Evolutionary conservation across 2,329 filamentous ascomycete genomes (phyloP).

Genomic region (Sphaerulina populicola): DNA sequence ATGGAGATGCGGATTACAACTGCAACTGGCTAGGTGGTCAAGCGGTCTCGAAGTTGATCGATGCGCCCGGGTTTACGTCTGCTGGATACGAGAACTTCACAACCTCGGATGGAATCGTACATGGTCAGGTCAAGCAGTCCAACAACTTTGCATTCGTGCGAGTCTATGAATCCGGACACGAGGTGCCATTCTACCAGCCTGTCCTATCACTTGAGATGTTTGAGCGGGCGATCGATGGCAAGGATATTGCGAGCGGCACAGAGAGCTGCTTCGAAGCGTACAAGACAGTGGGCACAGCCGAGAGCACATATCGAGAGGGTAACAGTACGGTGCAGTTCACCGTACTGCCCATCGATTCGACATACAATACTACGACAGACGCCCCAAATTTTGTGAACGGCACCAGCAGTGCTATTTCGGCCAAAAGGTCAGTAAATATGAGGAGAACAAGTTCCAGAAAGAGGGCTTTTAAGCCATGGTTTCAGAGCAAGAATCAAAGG

Average conservation of each 20-base stretch:
- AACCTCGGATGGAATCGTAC: constrained; percentile 36
- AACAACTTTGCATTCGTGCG: constrained; percentile 45
- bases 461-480: constrained; percentile 11
- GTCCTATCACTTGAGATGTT: constrained; percentile 43
- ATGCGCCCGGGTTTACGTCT: constrained; percentile 35
- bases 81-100: constrained; percentile 45
- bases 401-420: constrained; percentile 2
- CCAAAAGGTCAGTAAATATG: background rate
- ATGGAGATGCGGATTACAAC: constrained; percentile 44
- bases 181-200: constrained; percentile 49
- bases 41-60: constrained; percentile 36
- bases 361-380: constrained; percentile 34
- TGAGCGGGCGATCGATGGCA: constrained; percentile 41
- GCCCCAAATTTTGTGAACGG: constrained; percentile 12
- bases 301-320: constrained; percentile 35
- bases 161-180: constrained; percentile 44
- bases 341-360: constrained; percentile 37
- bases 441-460: background rate
- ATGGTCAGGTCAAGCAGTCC: constrained; percentile 48
- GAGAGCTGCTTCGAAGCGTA: constrained; percentile 12
- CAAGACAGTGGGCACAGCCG: constrained; percentile 21
- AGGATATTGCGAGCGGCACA: constrained; percentile 46
- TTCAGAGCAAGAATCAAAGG: background rate
- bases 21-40: constrained; percentile 43
- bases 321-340: constrained; percentile 42